A percentile compares a stretch with the other conserved stretches of the same genome.
Evolutionary conservation across 768 basidiomycete genomes (phyloP).

Genomic region (Strobilomyces dryophilus): DNA sequence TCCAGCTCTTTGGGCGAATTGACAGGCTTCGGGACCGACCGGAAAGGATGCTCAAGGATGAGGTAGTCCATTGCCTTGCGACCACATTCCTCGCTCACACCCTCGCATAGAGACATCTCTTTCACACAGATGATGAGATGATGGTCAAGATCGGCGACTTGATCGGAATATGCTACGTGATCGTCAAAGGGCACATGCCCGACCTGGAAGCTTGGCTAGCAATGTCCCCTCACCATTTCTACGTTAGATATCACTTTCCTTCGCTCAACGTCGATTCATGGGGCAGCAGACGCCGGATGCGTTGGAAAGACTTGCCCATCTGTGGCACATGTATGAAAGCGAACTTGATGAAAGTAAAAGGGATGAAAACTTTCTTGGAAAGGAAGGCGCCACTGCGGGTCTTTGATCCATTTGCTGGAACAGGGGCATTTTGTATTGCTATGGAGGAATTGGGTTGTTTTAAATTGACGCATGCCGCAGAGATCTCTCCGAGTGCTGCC

Average conservation of each 20-base stretch:
- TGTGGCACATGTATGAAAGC: constrained; percentile 43
- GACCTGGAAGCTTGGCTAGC: constrained; percentile 45
- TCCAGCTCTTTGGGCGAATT: constrained; percentile 50
- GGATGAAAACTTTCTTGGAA: constrained; percentile 31
- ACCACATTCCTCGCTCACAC: neutral
- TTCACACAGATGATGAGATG: constrained; percentile 47
- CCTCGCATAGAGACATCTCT: constrained; percentile 52
- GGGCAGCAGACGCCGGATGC: constrained; percentile 32
- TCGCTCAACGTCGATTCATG: constrained; percentile 37
- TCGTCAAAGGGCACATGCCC: constrained; percentile 31
- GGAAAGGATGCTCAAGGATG: constrained; percentile 43
- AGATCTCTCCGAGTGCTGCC: constrained; percentile 74
- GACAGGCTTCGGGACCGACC: constrained; percentile 38
- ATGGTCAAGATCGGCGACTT: constrained; percentile 36
- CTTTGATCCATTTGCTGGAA: constrained; percentile 43
- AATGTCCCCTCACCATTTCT: constrained; percentile 57
- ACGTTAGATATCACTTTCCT: constrained; percentile 48
- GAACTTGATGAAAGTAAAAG: constrained; percentile 29
- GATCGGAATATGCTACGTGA: constrained; percentile 46
- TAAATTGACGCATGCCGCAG: constrained; percentile 60
- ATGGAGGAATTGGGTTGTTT: constrained; percentile 53
- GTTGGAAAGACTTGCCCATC: constrained; percentile 35
- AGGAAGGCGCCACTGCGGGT: constrained; percentile 26
- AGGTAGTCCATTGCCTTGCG: constrained; percentile 35
- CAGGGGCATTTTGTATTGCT: constrained; percentile 60